A percentile compares a stretch with the other conserved stretches of the same genome.
phyloP scores from a whole-genome alignment of 768 basidiomycete genomes.

The Lanmaoa pseudosensibilis region DNA sequence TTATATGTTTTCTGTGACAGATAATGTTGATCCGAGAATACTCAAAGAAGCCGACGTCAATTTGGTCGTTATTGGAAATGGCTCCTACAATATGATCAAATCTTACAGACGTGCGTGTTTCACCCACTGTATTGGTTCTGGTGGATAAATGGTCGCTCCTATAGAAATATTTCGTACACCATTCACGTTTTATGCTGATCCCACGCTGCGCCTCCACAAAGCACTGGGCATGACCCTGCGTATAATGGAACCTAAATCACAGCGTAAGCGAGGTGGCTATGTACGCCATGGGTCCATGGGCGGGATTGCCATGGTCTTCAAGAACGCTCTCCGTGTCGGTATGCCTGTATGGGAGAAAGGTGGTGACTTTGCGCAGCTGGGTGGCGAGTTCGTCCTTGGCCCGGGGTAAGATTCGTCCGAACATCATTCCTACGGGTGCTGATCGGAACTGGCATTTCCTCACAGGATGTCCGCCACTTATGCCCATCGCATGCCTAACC shows the following conservation, averaged over 20 bases:
- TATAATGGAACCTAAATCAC: constrained; percentile 42
- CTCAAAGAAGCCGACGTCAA: constrained; percentile 53
- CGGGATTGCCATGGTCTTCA: constrained; percentile 73
- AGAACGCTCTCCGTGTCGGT: constrained; percentile 65
- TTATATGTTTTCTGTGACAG: constrained; percentile 72
- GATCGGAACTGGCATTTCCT: background rate
- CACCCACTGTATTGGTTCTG: background rate
- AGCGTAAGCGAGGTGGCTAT: constrained; percentile 55
- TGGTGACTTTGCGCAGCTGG: constrained; percentile 76
- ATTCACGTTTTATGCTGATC: constrained; percentile 80
- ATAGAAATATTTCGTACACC: constrained; percentile 68
- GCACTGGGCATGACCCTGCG: constrained; percentile 74
- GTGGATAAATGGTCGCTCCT: background rate
- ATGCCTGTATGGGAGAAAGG: constrained; percentile 84
- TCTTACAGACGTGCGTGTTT: constrained; percentile 61
- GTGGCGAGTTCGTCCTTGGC: constrained; percentile 84
- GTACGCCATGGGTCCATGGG: constrained; percentile 62
- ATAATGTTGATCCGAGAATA: constrained; percentile 45
- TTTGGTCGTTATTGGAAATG: constrained; percentile 77
- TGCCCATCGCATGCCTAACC: constrained; percentile 82
- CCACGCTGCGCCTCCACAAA: constrained; percentile 62
- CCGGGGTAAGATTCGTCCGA: constrained; percentile 52
- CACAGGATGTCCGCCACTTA: constrained; percentile 63
- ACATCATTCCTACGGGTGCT: background rate
- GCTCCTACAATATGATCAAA: constrained; percentile 71